Conservation (phyloP, 2,329 filamentous ascomycete genomes). For the Clonostachys byssicola region DNA sequence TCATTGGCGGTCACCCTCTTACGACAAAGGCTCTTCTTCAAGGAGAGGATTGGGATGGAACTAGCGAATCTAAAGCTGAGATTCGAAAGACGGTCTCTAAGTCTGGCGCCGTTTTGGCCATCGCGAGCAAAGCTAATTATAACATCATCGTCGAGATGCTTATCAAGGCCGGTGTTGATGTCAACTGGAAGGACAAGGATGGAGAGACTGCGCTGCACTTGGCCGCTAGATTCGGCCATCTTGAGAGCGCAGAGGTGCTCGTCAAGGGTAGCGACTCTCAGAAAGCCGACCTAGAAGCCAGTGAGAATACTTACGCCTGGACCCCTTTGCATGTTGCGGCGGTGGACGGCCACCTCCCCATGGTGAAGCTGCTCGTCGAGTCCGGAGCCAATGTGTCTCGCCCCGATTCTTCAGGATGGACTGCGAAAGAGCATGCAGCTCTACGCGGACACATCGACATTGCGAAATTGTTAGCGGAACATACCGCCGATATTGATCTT, state of each 20-base stretch:
- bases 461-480: conserved; percentile 61
- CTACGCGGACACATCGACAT: conserved; percentile 84
- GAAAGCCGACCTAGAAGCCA: conserved; percentile 70
- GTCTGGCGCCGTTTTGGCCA: conserved; percentile 80
- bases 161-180: conserved; percentile 83
- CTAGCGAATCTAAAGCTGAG: conserved; percentile 55
- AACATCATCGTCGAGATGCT: conserved; percentile 79
- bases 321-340: conserved; percentile 91
- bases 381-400: conserved; percentile 73
- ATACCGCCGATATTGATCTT: conserved; percentile 28
- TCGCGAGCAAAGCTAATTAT: conserved; percentile 87
- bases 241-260: conserved; percentile 73
- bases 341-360: conserved; percentile 76
- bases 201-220: conserved; percentile 91
- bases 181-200: conserved; percentile 88
- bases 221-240: conserved; percentile 83
- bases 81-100: conserved; percentile 70
- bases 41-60: conserved; percentile 72
- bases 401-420: conserved; percentile 87
- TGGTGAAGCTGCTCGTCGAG: conserved; percentile 73
- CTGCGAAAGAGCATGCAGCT: conserved; percentile 86
- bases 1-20: conserved; percentile 83
- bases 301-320: conserved; percentile 86
- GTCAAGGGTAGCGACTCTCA: conserved; percentile 66
- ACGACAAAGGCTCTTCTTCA: conserved; percentile 80